These are phyloP conservation scores for Pythium vanterpoolii DNA, from an alignment of 352 stramenopile species.

Conservation along the genomic window DNA sequence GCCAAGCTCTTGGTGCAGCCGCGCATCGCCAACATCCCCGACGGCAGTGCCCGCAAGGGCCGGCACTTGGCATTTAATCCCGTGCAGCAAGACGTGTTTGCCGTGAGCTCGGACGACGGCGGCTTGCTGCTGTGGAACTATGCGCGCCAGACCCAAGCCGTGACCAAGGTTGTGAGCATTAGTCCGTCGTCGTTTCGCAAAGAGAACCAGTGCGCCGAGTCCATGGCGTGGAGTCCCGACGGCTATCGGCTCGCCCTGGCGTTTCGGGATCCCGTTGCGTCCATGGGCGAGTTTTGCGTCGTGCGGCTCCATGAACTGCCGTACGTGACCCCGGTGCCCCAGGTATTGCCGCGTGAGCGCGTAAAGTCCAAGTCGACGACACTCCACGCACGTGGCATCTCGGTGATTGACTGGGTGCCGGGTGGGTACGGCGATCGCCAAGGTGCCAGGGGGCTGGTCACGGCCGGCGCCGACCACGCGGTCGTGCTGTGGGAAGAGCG, in stretches of 20 bases:
- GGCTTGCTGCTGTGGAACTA: conserved; percentile 82
- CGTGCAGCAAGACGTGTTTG: conserved; percentile 66
- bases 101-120: conserved; percentile 74
- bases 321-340: conserved; percentile 36
- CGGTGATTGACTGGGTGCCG: conserved; percentile 66
- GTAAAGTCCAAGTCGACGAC: conserved; percentile 60
- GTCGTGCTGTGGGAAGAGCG: conserved; percentile 78
- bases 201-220: conserved; percentile 64
- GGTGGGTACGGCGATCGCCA: conserved; percentile 39
- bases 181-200: conserved; percentile 54
- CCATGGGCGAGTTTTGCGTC: conserved; percentile 74
- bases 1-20: conserved; percentile 72
- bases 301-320: conserved; percentile 63
- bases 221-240: conserved; percentile 72
- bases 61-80: conserved; percentile 78
- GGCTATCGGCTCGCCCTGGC: conserved; percentile 73
- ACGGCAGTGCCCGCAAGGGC: conserved; percentile 64
- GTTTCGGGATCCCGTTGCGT: conserved; percentile 64
- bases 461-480: conserved; percentile 62
- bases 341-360: conserved; percentile 49
- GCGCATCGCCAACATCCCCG: conserved; percentile 52
- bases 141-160: conserved; percentile 47
- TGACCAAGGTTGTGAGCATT: conserved; percentile 62
- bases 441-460: conserved; percentile 57
- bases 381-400: conserved; percentile 61